Conservation (phyloP, 2,329 filamentous ascomycete genomes). For the Thelonectria blattea region DNA sequence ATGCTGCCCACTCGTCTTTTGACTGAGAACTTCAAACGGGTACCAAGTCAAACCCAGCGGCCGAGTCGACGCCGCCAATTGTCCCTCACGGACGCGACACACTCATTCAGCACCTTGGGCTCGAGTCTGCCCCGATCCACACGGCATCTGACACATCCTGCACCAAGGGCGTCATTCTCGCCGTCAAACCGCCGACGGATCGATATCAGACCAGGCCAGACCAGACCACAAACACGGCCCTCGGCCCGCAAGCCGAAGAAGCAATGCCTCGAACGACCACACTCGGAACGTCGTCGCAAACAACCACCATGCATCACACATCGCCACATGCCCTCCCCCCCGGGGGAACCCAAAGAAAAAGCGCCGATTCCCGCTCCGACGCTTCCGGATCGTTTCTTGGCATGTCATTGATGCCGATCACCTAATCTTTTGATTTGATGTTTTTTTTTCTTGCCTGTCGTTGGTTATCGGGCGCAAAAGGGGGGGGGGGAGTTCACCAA, state of each 20-base stretch:
- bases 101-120: not conserved
- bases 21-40: not conserved
- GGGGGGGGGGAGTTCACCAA: not conserved
- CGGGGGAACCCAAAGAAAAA: not conserved
- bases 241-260: not conserved
- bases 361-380: slow-evolving; percentile 5
- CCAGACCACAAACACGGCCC: not conserved
- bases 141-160: not conserved
- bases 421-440: not conserved
- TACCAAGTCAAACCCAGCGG: not conserved
- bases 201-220: not conserved
- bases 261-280: not conserved
- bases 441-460: not conserved
- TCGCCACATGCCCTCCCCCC: not conserved
- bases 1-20: not conserved
- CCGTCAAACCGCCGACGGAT: not conserved
- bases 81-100: not conserved
- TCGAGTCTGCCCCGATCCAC: not conserved
- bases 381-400: slow-evolving; percentile 2
- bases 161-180: too few species aligned
- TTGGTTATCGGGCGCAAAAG: not conserved
- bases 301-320: not conserved
- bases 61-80: not conserved
- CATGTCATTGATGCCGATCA: not conserved
- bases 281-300: not conserved